Percentiles rank a stretch among this genome's conserved stretches.
These are phyloP conservation scores for Dictyostelium citrinum DNA, from an alignment of 78 protist genomes.

Conservation along the genomic window DNA sequence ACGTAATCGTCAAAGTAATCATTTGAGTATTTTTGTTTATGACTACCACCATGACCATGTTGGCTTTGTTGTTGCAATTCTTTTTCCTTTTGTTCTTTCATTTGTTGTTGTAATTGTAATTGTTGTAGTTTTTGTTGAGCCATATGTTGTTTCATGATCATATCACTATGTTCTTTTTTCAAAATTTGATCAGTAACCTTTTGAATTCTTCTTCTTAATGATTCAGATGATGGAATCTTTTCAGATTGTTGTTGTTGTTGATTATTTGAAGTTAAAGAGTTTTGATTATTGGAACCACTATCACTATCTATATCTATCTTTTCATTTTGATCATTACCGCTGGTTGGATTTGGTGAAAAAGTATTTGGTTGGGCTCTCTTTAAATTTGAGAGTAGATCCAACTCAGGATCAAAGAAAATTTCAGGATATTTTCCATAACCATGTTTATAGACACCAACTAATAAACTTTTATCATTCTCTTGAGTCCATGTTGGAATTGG, in stretches of 20 bases:
- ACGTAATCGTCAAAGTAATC: background rate
- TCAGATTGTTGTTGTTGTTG: background rate
- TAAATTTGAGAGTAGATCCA: background rate
- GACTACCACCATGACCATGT: background rate
- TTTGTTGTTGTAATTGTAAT: background rate
- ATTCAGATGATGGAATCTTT: constrained; percentile 40
- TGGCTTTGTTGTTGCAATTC: background rate
- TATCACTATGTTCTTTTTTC: background rate
- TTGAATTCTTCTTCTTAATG: constrained; percentile 45
- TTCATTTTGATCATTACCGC: background rate
- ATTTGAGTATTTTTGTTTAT: background rate
- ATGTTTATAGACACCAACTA: constrained; percentile 69
- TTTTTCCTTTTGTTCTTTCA: background rate
- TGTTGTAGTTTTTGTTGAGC: constrained; percentile 11
- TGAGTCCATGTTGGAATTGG: constrained; percentile 47
- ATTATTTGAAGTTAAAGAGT: background rate
- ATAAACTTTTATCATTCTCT: constrained; percentile 38
- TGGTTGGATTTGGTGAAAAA: background rate
- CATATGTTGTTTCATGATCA: background rate
- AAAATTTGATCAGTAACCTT: constrained; percentile 20
- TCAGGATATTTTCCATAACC: constrained; percentile 73
- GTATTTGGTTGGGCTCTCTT: background rate
- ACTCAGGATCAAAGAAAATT: constrained; percentile 21
- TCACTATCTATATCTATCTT: background rate
- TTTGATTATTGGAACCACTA: background rate